Evolutionary conservation across 495 filamentous ascomycete genomes (phyloP).

Genomic region (Evernia prunastri): DNA sequence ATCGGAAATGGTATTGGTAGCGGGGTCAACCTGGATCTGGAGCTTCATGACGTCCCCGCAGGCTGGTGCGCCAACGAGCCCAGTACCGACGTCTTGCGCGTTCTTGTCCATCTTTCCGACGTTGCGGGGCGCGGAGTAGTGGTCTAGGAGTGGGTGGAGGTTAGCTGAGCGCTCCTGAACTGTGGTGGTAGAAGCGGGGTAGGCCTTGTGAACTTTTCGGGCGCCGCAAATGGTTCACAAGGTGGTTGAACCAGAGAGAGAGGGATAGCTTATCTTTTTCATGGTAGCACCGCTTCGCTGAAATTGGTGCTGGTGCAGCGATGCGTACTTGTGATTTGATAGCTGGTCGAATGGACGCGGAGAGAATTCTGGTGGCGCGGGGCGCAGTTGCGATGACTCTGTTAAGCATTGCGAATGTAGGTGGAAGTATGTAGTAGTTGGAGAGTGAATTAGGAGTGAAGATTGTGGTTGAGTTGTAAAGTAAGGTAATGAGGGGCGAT

Average conservation of each 20-base stretch:
- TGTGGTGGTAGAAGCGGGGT: conserved; percentile 35
- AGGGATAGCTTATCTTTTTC: conserved; percentile 51
- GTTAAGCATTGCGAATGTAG: conserved; percentile 43
- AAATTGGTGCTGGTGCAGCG: conserved; percentile 30
- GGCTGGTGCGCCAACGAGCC: conserved; percentile 90
- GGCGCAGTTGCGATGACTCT: conserved; percentile 46
- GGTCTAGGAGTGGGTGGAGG: conserved; percentile 62
- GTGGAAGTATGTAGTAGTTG: not conserved
- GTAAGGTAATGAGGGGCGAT: not conserved
- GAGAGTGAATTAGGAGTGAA: not conserved
- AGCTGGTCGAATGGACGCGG: conserved; percentile 40
- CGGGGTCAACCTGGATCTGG: conserved; percentile 92
- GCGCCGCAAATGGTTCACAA: conserved; percentile 1
- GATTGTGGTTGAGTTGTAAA: not conserved
- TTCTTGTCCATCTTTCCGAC: conserved; percentile 88
- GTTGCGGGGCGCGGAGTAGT: conserved; percentile 89
- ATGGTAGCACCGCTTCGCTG: conserved; percentile 49
- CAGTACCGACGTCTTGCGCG: conserved; percentile 86
- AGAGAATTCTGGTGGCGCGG: conserved; percentile 41
- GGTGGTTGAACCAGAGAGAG: conserved; percentile 26
- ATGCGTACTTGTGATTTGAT: conserved; percentile 35
- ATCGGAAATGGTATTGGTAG: conserved; percentile 82
- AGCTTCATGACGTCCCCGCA: conserved; percentile 98
- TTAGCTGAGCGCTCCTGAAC: conserved; percentile 31
- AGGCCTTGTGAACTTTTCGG: conserved; percentile 7